Base-by-base conservation (phyloP, 164 flowering plant genomes). In the Piper longum region DNA sequence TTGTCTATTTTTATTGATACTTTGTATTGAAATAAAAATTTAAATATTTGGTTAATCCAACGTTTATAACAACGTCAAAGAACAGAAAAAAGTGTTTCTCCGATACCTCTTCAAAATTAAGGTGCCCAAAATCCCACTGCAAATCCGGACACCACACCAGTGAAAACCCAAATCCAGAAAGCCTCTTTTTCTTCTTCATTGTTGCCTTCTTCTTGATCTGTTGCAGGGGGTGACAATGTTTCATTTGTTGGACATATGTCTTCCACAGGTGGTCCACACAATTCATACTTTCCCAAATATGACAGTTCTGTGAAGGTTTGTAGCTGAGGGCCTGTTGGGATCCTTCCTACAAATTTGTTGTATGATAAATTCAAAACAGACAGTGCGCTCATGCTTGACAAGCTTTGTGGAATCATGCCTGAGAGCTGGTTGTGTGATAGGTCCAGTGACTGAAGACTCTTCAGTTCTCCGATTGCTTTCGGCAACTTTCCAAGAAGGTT, bases 401-500 rank as follows among this genome's bases (percentile, higher is more conserved):
- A 41, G 63, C 69, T 67, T 9, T 14, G 41, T 11, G 79, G 80
- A 55, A 79, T 67, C 40, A 4, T 1, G 6, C 79, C 76, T 1
- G 57, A 71, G 12, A 79, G 68, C 4, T 70, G 75, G 44, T 80
- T 80, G 13, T 26, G 7, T 0, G 83, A 76, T 56, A 76, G 60
- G 60, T 78, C 78, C 56, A 77, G 56, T 1, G 64, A 54, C 0
- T 42, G 12, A 54, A 79, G 66, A 2, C 54, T 60, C 16, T 54
- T 4, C 7, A 79, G 75, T 13, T n/a, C 52, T 13, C 71, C 71
- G 5, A 79, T 45, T 51, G 69, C 69, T 43, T 39, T 57, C 2
- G 36, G 36, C 36, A 26, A 26, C 36, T 26, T 26, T 26, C 36
- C 36, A 26, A 26, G 36, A 26, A 26, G 36, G 36, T 26, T 2